Base-by-base conservation (phyloP, 2,329 filamentous ascomycete genomes). In the Cladosporium halotolerans region DNA sequence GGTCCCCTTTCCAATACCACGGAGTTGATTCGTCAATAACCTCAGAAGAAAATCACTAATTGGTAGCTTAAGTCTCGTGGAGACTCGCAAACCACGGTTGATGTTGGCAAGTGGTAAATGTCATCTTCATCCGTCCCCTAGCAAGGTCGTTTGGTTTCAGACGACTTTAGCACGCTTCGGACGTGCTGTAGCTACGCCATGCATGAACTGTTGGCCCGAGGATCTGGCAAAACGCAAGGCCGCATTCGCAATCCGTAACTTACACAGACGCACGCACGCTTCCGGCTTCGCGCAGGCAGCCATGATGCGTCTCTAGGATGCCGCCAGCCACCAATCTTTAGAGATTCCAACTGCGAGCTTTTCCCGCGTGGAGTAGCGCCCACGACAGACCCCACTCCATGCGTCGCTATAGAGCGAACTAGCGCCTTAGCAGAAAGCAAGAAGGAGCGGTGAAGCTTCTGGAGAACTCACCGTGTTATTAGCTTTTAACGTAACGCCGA, bases 401-500 rank as follows among this genome's bases (percentile, higher is more conserved):
- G 38, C 42, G 41, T 51, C 48, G 41, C 48, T 36, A 51, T 43
- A 51, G 48, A 13, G 44, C 32, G 18, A n/a, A 51, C 48, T 51
- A 51, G 48, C 48, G 48, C 33, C n/a, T 18, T 51, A 51, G 38
- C 10, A 32, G 13, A 51, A 51, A 51, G 48, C 48, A 40, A 43
- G 48, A 51, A 51, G 48, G 48, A 51, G 48, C 48, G 48, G 48
- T 51, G 48, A 51, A 51, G 48, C 48, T 51, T 49, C 48, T 51
- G 48, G 14, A 38, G 40, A 14, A 34, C 48, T 51, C 48, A 51
- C 48, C 48, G 48, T 51, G 14, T 36, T 51, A 14, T 51, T 34
- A 40, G 47, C 32, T 36, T 47, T 14, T 47, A 14, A 45, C 13
- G 14, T 32, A 36, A 39, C 36, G 16, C 36, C 10, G 28, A 33